Evolutionary conservation across 495 filamentous ascomycete species (phyloP), one percentile per base, ranked within the genome.

Genomic region (Hapsidospora chrysogenum): DNA sequence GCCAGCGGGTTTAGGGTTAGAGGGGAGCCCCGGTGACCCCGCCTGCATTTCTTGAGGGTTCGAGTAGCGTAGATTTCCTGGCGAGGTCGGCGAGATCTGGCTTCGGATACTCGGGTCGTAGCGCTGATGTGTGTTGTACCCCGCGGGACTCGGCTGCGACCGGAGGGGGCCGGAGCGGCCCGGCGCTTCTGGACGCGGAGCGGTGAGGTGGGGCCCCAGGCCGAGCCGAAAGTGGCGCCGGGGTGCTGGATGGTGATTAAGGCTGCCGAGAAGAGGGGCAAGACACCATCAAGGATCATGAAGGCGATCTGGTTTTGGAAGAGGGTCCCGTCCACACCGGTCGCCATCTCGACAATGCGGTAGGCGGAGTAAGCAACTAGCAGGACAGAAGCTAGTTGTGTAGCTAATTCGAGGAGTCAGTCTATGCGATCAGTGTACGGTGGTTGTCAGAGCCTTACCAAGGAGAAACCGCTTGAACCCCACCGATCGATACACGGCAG

Each of bases 221-320:
- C 41, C 4, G 9, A 19, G 0, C 50, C 48, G 18, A 58, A 58
- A 0, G 43, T 48, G 4, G 34, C 20, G 6, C 54, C 54, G 1
- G 41, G 41, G 1, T 51, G 47, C 6, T 31, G 32, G 17, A 33
- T 23, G 2, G 41, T 37, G 1, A 61, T 36, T 8, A 59, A 40
- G 11, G 56, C 26, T 17, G 30, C 31, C 3, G 50, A 46, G 5
- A 62, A 27, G 7, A 61, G 42, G 19, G 62, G 48, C 37, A 51
- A 41, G 8, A 49, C 39, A 17, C 54, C 60, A 40, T 66, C 56
- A 18, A 63, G 46, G 25, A 60, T 27, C 4, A 57, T 38, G 4
- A 51, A 42, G 18, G 49, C 27, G 13, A 39, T 17, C 27, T 48
- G 42, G n/a, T 53, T 51, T 21, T 45, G 43, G 14, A 50, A 45